Evolutionary conservation across 2,329 filamentous ascomycete genomes (phyloP), one percentile per base, ranked within the genome.

Genomic region (Clarireedia monteithiana): DNA sequence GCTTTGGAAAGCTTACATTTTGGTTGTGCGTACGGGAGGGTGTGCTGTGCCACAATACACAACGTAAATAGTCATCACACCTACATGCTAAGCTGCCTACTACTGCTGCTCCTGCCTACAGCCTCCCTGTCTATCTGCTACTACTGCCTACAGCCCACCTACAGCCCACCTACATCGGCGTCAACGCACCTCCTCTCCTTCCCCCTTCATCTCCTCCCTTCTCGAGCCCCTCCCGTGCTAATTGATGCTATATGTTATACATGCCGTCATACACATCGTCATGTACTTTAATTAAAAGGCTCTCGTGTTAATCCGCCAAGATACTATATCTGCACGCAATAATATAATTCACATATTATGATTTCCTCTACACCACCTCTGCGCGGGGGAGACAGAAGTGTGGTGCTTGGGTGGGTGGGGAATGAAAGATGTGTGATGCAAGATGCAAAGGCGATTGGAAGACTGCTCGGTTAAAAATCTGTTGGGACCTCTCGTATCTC

Each of bases 1-100:
- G n/a, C 44, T 49, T 49, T 54, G 6, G 52, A 49, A 42, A 20
- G 30, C 44, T 49, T 54, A 42, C 45, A 49, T 34, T 17, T 49
- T n/a, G 27, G 24, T 26, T 39, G 45, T 40, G 48, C 30, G 12
- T 12, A 34, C 30, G 30, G 30, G 10, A 12, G 30, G 30, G 30
- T 34, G 10, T 12, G 30, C 30, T 34, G 30, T 34, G 30, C 30
- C 10, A 34, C 30, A 34, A 12, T 47, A 38, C 40, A 38, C 39
- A 34, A 46, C 12, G 45, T 9, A 3, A 46, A 17, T 15, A 24
- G 26, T 27, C 5, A 27, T 5, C 26, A 34, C 30, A 34, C 12
- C 30, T 34, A 34, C 12, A 20, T 20, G 20, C 20, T 3, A 20
- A 20, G 2, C 20, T 20, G 20, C 20, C 20, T 20, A 3, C 20